Evolutionary conservation across 2,329 filamentous ascomycete species (phyloP), one percentile per base, ranked within the genome.

Genomic region (Metarhizium rileyi): DNA sequence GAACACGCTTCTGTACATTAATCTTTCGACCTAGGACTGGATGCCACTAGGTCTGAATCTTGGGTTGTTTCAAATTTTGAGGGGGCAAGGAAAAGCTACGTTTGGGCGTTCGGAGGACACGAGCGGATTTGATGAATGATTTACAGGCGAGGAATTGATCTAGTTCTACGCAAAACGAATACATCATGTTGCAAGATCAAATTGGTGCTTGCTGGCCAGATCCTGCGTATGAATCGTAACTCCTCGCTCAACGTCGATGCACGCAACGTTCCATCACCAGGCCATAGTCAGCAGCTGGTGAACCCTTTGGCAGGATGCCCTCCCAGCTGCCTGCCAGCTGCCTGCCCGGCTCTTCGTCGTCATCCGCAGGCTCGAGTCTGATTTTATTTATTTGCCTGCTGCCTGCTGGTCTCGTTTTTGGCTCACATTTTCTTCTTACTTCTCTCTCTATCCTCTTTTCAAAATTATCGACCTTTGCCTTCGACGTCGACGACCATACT

Each of bases 301-400:
- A 44, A 16, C 12, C 41, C 25, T 44, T 4, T 5, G 49, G 49
- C 45, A 50, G 40, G 49, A 48, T 47, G 40, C 8, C 30, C 49
- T 50, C 20, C 18, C 45, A 48, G 20, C 40, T 48, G 45, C 44
- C 44, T 50, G 48, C 48, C 48, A 50, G 48, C 44, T 47, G 48
- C 10, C 44, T 18, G 14, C 38, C 4, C 12, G 25, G 38, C 22
- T 42, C 16, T 7, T 25, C 18, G 36, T 22, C n/a, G 36, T 40
- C 12, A 5, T 25, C 38, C 8, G 38, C 38, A 42, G 12, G 12
- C 20, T 18, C 38, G 20, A 10, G 12, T 25, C 20, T 28, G 16
- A 25, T 33, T 38, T 40, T 23, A 49, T 50, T 46, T 50, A 33
- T 38, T 10, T n/a, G 12, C 42, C 35, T 43, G 38, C 38, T 12